Evolutionary conservation across 2,329 filamentous ascomycete species (phyloP).

Genomic region (Alternaria metachromatica): DNA sequence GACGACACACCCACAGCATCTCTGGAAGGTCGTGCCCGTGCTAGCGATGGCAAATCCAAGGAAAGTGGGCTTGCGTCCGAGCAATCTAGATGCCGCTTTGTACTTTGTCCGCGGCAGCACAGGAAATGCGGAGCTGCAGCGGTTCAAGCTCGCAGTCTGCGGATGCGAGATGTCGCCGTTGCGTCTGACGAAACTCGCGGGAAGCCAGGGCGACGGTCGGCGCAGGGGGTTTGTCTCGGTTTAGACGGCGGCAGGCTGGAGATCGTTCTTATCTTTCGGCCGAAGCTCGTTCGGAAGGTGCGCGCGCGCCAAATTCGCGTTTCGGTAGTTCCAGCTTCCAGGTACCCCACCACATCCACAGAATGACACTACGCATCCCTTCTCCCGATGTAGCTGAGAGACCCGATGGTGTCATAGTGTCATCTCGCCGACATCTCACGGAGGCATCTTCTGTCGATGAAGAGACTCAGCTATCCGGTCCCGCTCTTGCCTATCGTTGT

Average conservation of each 20-base stretch:
- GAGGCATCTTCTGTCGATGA: not conserved
- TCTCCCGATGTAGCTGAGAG: slow-evolving; percentile 25
- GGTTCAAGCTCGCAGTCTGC: slow-evolving; percentile 38
- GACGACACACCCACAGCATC: not conserved
- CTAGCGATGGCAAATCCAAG: not conserved
- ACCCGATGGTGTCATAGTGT: slow-evolving; percentile 11
- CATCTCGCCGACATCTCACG: not conserved
- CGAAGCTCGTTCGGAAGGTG: slow-evolving; percentile 13
- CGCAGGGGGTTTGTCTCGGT: slow-evolving; percentile 18
- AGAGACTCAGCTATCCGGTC: not conserved
- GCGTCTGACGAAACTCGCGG: slow-evolving; percentile 25
- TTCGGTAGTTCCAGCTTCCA: not conserved
- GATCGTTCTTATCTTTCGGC: slow-evolving; percentile 20
- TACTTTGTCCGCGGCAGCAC: slow-evolving; percentile 14
- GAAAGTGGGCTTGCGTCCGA: slow-evolving; percentile 15
- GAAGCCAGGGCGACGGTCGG: slow-evolving; percentile 17
- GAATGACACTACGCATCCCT: slow-evolving; percentile 15
- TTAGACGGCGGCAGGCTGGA: slow-evolving; percentile 11
- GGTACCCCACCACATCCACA: not conserved
- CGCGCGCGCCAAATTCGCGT: slow-evolving; percentile 18
- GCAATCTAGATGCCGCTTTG: slow-evolving; percentile 18
- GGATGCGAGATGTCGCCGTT: slow-evolving; percentile 40
- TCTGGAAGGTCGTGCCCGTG: not conserved
- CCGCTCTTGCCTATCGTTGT: not conserved
- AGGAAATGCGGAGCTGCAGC: slow-evolving; percentile 25